Evolutionary conservation across 495 filamentous ascomycete species (phyloP).

Genomic region (Chaetomidium leptoderma): DNA sequence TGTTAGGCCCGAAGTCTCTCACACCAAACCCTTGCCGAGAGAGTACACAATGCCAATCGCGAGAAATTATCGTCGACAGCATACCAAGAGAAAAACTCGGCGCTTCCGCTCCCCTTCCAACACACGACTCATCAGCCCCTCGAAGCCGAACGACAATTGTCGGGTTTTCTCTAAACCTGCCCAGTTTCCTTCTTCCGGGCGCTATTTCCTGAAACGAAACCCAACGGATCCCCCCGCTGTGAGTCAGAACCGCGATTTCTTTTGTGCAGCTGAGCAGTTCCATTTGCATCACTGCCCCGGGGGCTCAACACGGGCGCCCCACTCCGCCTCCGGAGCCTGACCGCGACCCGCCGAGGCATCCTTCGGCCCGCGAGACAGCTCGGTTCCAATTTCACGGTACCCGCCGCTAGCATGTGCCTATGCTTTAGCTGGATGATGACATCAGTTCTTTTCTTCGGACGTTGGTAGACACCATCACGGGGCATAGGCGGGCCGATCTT

Average conservation of each 20-base stretch:
- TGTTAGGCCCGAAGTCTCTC: slow-evolving; percentile 23
- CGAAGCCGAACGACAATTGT: too few species aligned
- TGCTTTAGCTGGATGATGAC: too few species aligned
- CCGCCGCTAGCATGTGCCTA: background rate
- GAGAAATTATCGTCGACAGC: slow-evolving; percentile 22
- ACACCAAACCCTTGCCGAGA: too few species aligned
- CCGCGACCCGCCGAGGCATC: background rate
- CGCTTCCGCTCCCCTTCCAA: background rate
- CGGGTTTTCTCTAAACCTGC: too few species aligned
- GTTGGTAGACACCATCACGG: background rate
- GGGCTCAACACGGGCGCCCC: background rate
- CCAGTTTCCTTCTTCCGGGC: too few species aligned
- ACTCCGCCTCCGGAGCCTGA: background rate
- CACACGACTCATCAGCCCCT: background rate
- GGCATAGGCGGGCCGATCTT: background rate
- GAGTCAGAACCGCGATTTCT: too few species aligned
- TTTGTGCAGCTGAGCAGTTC: too few species aligned
- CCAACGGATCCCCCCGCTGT: too few species aligned
- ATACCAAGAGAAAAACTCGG: background rate
- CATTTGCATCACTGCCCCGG: background rate
- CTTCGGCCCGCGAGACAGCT: slow-evolving; percentile 1
- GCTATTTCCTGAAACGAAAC: too few species aligned
- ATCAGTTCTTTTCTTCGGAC: background rate
- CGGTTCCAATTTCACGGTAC: background rate
- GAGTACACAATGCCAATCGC: too few species aligned